These are phyloP conservation scores for Beauveria sp. DNA, from an alignment of 2,329 filamentous ascomycete species.

Conservation along the genomic window DNA sequence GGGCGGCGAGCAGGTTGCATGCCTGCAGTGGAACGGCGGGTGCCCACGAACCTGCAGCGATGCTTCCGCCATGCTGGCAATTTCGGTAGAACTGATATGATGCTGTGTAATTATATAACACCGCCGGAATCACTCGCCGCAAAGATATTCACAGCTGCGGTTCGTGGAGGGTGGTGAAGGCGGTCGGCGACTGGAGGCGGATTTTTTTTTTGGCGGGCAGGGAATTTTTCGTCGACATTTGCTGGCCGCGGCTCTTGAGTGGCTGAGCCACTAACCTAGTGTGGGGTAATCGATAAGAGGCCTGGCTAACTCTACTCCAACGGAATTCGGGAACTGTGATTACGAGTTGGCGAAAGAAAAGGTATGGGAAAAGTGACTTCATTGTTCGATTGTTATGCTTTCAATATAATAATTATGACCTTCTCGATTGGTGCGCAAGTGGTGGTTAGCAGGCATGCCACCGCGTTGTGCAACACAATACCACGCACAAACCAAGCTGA, in stretches of 20 bases:
- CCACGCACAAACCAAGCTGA: slow-evolving; percentile 16
- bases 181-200: slow-evolving; percentile 13
- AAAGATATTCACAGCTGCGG: background rate
- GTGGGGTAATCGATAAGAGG: slow-evolving; percentile 12
- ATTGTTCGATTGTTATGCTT: too few relatives aligned
- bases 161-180: slow-evolving; percentile 10
- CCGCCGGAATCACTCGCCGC: slow-evolving; percentile 1
- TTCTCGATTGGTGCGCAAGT: too few relatives aligned
- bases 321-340: background rate
- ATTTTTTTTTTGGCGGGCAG: slow-evolving; percentile 14
- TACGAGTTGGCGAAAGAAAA: too few relatives aligned
- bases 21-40: slow-evolving; percentile 14
- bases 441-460: too few relatives aligned
- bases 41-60: slow-evolving; percentile 38
- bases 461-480: too few relatives aligned
- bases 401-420: too few relatives aligned
- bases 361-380: too few relatives aligned
- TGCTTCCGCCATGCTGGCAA: slow-evolving; percentile 33
- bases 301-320: background rate
- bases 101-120: background rate
- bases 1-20: background rate
- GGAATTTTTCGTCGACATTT: slow-evolving; percentile 10
- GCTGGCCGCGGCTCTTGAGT: slow-evolving; percentile 8
- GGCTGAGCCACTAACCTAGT: slow-evolving; percentile 5
- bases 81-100: background rate